Evolutionary conservation across 2,329 filamentous ascomycete species (phyloP), one percentile per base, ranked within the genome.

Genomic region (Aspergillus novofumigatus): DNA sequence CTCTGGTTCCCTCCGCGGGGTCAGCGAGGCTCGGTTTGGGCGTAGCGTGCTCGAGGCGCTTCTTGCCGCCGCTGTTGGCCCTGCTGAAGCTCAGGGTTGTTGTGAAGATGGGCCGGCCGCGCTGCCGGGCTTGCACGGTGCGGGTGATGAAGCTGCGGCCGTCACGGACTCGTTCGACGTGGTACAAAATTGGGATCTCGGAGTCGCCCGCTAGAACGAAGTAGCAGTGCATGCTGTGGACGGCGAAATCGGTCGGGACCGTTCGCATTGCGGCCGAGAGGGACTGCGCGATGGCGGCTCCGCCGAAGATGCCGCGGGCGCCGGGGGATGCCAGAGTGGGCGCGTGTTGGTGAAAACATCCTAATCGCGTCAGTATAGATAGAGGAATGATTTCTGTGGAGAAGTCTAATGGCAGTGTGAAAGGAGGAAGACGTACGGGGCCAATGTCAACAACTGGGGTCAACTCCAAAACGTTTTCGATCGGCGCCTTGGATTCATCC

Each of bases 181-280:
- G 91, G 78, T 96, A 97, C 60, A 97, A 82, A 63, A 97, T 89
- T 32, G 94, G 93, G 20, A 94, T 88, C 59, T 89, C 85, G 11
- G 86, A 82, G 69, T 93, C 90, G 28, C 94, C 94, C 4, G 93
- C 92, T 1, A 97, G 86, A 35, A 99, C 87, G 75, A 99, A 99
- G 80, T 97, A 99, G 83, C 94, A 97, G 82, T 99, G 94, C 89
- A 96, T 97, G 70, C 89, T 93, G 80, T 99, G 94, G 51, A 94
- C 86, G 58, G 87, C 84, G 75, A 96, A 97, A 71, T 90, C 81
- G 38, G 72, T 63, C 0, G 89, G 88, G 2, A 99, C 90, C 8
- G 94, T 99, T 69, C 86, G 85, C 74, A 96, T 92, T 25, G 91
- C 94, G 1, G 94, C 91, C 49, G 89, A 84, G 26, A 97, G 87